Evolutionary conservation across 257 asterid genomes (phyloP).

Genomic region (Petunia secreta): DNA sequence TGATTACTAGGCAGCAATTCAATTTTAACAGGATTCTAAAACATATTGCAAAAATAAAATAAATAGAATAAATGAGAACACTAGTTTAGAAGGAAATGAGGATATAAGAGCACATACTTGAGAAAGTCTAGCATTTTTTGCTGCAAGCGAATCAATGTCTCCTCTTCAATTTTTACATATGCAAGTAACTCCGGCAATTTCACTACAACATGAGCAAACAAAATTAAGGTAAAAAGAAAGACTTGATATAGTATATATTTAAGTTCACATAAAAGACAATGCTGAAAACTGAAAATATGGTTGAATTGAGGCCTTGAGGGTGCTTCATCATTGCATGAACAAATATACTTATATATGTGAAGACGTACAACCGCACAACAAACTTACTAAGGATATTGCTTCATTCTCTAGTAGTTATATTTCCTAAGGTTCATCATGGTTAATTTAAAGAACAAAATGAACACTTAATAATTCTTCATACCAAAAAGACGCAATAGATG

Average conservation of each 20-base stretch:
- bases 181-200: constrained; percentile 85
- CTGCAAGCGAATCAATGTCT: constrained; percentile 66
- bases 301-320: background rate
- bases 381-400: background rate
- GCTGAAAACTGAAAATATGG: background rate
- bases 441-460: background rate
- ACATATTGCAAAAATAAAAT: background rate
- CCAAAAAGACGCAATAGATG: constrained; percentile 97
- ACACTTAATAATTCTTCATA: constrained; percentile 38
- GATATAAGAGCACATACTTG: constrained; percentile 53
- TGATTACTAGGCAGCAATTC: constrained; percentile 15
- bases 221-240: constrained; percentile 21
- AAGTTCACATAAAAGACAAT: background rate
- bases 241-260: background rate
- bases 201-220: constrained; percentile 62
- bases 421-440: background rate
- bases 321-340: background rate
- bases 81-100: constrained; percentile 13
- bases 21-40: background rate
- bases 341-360: background rate
- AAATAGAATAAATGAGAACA: background rate
- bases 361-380: background rate
- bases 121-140: constrained; percentile 85
- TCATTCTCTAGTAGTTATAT: background rate
- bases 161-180: constrained; percentile 75